A percentile compares a stretch with the other conserved stretches of the same genome.
These are phyloP conservation scores for Wickerhamomyces bisporus DNA, from an alignment of 805 yeast genomes.

Conservation along the genomic window DNA sequence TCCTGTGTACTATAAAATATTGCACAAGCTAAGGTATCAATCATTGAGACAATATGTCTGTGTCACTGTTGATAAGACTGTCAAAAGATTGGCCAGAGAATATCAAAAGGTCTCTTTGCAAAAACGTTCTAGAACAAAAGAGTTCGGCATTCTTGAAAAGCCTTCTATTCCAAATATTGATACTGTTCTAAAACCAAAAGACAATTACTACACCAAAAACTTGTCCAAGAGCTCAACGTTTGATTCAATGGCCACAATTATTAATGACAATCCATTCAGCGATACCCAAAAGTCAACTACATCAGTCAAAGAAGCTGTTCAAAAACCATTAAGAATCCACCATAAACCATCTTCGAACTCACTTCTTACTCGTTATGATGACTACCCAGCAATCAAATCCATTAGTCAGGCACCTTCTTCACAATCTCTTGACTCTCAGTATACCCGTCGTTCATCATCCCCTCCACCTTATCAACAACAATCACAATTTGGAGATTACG, in stretches of 20 bases:
- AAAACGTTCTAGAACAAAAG: slow-evolving; percentile 3
- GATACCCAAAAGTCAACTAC: background rate
- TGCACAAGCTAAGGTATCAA: slow-evolving; percentile 31
- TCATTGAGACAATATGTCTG: slow-evolving; percentile 60
- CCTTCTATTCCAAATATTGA: slow-evolving; percentile 9
- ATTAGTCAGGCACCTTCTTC: background rate
- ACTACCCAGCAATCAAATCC: background rate
- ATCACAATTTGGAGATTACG: background rate
- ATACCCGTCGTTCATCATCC: background rate
- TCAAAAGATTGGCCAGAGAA: slow-evolving; percentile 44
- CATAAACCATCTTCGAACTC: slow-evolving; percentile 1
- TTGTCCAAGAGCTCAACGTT: slow-evolving; percentile 3
- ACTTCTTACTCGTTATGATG: background rate
- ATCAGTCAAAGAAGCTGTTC: background rate
- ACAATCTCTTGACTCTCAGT: too few species aligned
- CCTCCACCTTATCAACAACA: background rate
- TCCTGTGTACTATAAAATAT: slow-evolving; percentile 44
- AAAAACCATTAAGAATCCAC: slow-evolving; percentile 4
- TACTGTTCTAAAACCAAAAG: background rate
- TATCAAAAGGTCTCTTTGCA: slow-evolving; percentile 29
- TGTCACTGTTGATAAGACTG: slow-evolving; percentile 49
- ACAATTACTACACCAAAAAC: background rate
- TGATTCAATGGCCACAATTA: slow-evolving; percentile 2
- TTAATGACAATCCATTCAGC: slow-evolving; percentile 5
- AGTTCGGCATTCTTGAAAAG: slow-evolving; percentile 1